Conservation (phyloP, 345 rosid genomes). For the Euphorbia tirucalli region DNA sequence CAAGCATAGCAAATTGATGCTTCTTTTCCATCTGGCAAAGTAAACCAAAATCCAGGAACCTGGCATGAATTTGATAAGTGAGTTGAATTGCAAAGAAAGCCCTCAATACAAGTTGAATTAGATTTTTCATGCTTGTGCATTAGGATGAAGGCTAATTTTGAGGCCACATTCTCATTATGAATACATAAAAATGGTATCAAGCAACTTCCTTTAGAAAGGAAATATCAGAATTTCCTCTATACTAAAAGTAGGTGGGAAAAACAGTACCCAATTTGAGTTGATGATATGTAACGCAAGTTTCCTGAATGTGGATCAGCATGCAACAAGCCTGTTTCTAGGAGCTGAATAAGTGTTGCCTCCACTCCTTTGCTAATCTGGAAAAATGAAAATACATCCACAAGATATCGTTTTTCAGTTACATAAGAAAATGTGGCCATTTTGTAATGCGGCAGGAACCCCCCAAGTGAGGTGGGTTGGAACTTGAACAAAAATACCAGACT, state of each 20-base stretch:
- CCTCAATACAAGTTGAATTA: not conserved
- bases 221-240: slow-evolving; percentile 14
- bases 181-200: not conserved
- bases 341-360: slow-evolving; percentile 88
- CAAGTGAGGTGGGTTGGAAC: not conserved
- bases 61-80: slow-evolving; percentile 32
- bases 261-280: slow-evolving; percentile 82
- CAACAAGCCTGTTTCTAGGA: slow-evolving; percentile 88
- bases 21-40: slow-evolving; percentile 89
- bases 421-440: not conserved
- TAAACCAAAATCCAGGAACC: slow-evolving; percentile 94
- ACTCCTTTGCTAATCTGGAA: slow-evolving; percentile 86
- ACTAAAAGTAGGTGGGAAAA: slow-evolving; percentile 14
- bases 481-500: not conserved
- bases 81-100: not conserved
- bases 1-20: slow-evolving; percentile 91
- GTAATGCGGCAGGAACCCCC: not conserved
- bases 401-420: not conserved
- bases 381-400: slow-evolving; percentile 13
- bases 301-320: slow-evolving; percentile 99
- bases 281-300: slow-evolving; percentile 75
- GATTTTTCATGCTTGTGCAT: not conserved
- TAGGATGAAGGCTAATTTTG: slow-evolving; percentile 1
- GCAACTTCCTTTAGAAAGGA: slow-evolving; percentile 16
- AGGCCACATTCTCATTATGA: not conserved